phyloP scores from a whole-genome alignment of 768 basidiomycete genomes.

The Tricholoma saponaceum region DNA sequence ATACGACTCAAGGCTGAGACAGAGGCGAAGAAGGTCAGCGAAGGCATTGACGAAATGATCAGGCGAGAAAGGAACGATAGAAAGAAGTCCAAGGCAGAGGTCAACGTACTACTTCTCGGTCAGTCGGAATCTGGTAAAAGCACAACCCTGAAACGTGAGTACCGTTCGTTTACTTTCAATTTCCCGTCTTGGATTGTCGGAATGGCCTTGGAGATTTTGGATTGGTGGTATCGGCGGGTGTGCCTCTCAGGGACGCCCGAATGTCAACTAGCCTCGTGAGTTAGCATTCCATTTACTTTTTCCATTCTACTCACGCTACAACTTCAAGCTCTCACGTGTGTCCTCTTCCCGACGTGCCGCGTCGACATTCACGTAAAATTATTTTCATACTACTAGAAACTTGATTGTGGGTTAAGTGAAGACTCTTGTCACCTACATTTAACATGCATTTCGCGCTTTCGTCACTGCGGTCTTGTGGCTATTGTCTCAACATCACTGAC shows the following conservation, averaged over 20 bases:
- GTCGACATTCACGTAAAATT: not conserved
- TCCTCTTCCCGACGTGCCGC: not conserved
- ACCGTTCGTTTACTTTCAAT: constrained; percentile 4
- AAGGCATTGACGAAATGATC: constrained; percentile 78
- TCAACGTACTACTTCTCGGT: constrained; percentile 77
- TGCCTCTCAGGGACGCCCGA: not conserved
- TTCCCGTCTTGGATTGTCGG: constrained; percentile 9
- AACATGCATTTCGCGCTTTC: not conserved
- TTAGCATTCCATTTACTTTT: not conserved
- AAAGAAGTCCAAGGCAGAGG: constrained; percentile 56
- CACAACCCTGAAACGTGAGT: constrained; percentile 86
- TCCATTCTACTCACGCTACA: constrained; percentile 11
- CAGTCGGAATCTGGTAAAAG: constrained; percentile 91
- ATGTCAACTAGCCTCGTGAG: constrained; percentile 9
- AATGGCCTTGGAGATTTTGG: not conserved
- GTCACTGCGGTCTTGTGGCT: not conserved
- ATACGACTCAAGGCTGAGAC: constrained; percentile 59
- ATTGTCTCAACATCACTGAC: constrained; percentile 5
- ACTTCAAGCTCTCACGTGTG: constrained; percentile 9
- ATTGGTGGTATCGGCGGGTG: not conserved
- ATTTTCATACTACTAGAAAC: not conserved
- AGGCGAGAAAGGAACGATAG: constrained; percentile 57
- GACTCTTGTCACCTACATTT: not conserved
- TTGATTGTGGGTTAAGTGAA: not conserved
- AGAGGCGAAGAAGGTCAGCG: constrained; percentile 70